Base-by-base conservation (phyloP, 2,329 filamentous ascomycete genomes). In the Cryoendolithus antarcticus region DNA sequence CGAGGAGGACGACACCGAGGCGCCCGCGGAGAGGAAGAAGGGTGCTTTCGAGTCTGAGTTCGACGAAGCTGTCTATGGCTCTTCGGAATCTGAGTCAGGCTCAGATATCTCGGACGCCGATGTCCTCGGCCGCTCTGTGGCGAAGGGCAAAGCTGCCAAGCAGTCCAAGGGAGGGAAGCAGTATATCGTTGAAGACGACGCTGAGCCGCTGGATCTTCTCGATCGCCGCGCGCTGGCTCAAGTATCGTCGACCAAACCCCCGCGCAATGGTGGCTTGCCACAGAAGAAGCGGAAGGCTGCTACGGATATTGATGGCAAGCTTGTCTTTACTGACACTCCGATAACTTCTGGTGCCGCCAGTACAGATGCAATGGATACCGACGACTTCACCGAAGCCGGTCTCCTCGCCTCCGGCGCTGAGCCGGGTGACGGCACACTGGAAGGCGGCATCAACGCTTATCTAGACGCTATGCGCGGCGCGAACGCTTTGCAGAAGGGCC, bases 101-200 rank as follows among this genome's bases (percentile, higher is more conserved):
- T 75, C 71, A 2, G 77, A 75, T 41, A 74, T 77, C 42, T 76
- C 75, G 7, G 76, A 80, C 48, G 74, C 72, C 48, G 75, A 79
- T 38, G 64, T 65, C 48, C 61, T 67, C 3, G 64, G 64, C n/a
- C 49, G 57, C 30, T 63, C 62, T 66, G 69, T 58, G 55, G 63
- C 47, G 60, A 67, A 62, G 44, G 63, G 62, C 32, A 70, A 75
- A 54, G 77, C 76, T 60, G 75, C 73, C 32, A 72, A 73, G 53
- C 40, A 43, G 7, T 47, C 50, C 38, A 42, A 48, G 29, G 57
- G 48, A 49, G 67, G 60, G 53, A 78, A 77, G 52, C 76, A 82
- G 1, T 98, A 91, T 62, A 96, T 98, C 51, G 75, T 94, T 44
- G 89, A 96, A 65, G 83, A 93, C 44, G 86, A 93, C 42, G 84